Base-by-base conservation (phyloP, 2,329 filamentous ascomycete species). In the Arthrobotrys musiformis region DNA sequence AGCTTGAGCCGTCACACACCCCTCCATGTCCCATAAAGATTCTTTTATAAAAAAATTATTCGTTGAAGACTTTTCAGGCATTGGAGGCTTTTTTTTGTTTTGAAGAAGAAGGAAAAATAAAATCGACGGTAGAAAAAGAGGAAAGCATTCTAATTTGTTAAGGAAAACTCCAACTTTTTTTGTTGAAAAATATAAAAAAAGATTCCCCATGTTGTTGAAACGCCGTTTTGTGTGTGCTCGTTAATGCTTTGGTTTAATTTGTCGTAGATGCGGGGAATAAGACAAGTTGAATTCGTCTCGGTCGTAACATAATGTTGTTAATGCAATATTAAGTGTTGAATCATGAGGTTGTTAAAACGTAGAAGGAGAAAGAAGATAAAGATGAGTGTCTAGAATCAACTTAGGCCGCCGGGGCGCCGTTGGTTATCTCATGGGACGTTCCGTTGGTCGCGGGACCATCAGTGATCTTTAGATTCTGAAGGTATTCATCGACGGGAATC, bases 401-500 rank as follows among this genome's bases (percentile, higher is more conserved):
- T 19, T 56, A 48, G 40, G 46, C 44, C 33, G 50, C 64, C 22
- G 50, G 35, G 37, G 54, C 52, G 24, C 61, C 69, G 61, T 73
- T 73, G 26, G 42, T 37, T 52, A 33, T 19, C 8, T 64, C 61
- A 11, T 73, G 50, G 26, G 40, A 9, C 4, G 46, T 44, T 28
- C 72, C 72, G 22, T 76, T 76, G 2, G 58, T 54, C 13, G 15
- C 7, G 13, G 48, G 30, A 11, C 56, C 70, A 37, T 63, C 61
- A n/a, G 54, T 35, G 6, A 76, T 42, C 50, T 76, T 76, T 13
- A 76, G n/a, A 11, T 72, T 78, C 33, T 79, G 68, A 15, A 81
- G 64, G 33, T 70, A 76, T 28, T 81, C 79, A 40, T 72, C 72
- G 17, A 78, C 48, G 40, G 82, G 79, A 48, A 82, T 81, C 35